Conservation (phyloP, 2,329 filamentous ascomycete species). For the Sclerotinia minor region DNA sequence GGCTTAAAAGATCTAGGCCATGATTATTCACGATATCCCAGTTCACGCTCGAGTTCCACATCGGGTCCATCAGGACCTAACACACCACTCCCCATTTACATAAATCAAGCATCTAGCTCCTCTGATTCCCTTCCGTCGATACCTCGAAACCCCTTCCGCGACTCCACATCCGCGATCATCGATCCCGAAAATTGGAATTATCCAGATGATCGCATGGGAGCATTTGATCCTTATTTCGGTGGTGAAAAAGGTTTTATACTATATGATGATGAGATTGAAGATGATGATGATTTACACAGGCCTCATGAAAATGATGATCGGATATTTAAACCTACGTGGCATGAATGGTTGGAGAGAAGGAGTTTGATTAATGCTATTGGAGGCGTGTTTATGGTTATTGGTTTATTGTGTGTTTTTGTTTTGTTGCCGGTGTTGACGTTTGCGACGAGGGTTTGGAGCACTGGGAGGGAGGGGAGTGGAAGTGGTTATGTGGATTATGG, state of each 20-base stretch:
- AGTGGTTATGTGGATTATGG: constrained; percentile 26
- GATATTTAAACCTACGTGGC: constrained; percentile 44
- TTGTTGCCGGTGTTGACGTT: constrained; percentile 52
- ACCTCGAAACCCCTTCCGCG: constrained; percentile 31
- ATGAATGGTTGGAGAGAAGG: constrained; percentile 48
- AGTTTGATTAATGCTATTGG: constrained; percentile 45
- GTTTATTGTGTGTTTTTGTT: constrained; percentile 52
- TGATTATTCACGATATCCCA: constrained; percentile 41
- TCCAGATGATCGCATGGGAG: constrained; percentile 51
- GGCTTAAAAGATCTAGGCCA: constrained; percentile 35
- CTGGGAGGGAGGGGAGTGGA: not conserved
- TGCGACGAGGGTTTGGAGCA: constrained; percentile 35
- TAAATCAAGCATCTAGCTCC: constrained; percentile 21
- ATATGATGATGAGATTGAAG: constrained; percentile 52
- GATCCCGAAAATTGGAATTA: constrained; percentile 44
- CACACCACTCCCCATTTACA: not conserved
- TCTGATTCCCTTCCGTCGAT: constrained; percentile 22
- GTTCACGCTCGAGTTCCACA: constrained; percentile 19
- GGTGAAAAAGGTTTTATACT: constrained; percentile 45
- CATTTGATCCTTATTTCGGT: constrained; percentile 46
- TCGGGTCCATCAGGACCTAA: constrained; percentile 5
- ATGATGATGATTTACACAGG: constrained; percentile 56
- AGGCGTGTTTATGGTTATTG: constrained; percentile 48
- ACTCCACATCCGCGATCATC: constrained; percentile 29
- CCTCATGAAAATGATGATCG: constrained; percentile 52